Evolutionary conservation across 108 stramenopile genomes (phyloP).

Genomic region (Skeletonema potamos): DNA sequence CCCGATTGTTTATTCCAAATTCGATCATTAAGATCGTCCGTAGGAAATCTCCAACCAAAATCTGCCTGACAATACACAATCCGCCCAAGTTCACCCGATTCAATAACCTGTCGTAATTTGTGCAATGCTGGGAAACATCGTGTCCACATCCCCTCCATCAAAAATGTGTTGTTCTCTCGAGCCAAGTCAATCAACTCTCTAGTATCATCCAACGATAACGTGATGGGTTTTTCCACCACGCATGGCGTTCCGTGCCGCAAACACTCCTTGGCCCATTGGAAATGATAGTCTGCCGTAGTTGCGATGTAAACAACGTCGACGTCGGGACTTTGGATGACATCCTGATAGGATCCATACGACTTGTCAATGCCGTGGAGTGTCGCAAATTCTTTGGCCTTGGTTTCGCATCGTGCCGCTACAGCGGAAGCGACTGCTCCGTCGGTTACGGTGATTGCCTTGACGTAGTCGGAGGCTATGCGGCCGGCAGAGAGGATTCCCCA

Average conservation of each 20-base stretch:
- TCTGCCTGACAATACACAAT: constrained; percentile 52
- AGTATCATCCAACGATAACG: constrained; percentile 16
- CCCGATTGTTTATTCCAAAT: constrained; percentile 46
- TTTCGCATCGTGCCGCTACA: not conserved
- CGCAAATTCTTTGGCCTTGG: constrained; percentile 35
- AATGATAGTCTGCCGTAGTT: constrained; percentile 54
- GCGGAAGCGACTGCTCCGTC: constrained; percentile 21
- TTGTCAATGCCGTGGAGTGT: constrained; percentile 43
- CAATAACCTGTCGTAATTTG: constrained; percentile 43
- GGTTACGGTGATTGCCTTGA: constrained; percentile 38
- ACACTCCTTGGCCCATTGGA: constrained; percentile 25
- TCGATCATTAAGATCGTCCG: constrained; percentile 26
- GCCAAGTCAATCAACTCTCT: constrained; percentile 40
- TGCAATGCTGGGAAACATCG: constrained; percentile 60
- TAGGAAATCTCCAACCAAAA: constrained; percentile 45
- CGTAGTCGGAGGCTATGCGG: constrained; percentile 42
- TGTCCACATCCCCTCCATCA: constrained; percentile 63
- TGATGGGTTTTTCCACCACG: constrained; percentile 57
- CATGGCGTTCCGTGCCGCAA: constrained; percentile 45
- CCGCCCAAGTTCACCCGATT: constrained; percentile 39
- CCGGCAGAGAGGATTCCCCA: constrained; percentile 53
- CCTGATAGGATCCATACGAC: constrained; percentile 34
- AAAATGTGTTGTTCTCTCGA: constrained; percentile 26
- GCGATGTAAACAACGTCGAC: constrained; percentile 66
- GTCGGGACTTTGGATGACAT: constrained; percentile 33